Evolutionary conservation across 116 monocot species (phyloP).

Genomic region (Trichopus zeylanicus): DNA sequence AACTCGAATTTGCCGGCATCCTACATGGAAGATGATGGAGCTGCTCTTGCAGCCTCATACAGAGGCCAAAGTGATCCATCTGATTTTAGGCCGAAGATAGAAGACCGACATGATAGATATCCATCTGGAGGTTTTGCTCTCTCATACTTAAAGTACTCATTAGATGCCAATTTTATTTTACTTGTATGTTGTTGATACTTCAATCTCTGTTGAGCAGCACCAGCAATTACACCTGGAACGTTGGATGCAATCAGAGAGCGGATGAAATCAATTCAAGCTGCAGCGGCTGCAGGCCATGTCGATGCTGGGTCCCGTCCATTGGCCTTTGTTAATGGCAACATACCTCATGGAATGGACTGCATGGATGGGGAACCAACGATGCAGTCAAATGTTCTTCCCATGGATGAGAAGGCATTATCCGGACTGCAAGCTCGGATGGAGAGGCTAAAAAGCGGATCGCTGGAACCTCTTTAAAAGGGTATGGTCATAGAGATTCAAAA

Average conservation of each 20-base stretch:
- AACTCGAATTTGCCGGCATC: conserved; percentile 26
- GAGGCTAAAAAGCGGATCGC: conserved; percentile 82
- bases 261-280: conserved; percentile 96
- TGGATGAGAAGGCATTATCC: conserved; percentile 96
- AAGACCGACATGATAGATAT: conserved; percentile 51
- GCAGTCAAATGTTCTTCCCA: conserved; percentile 42
- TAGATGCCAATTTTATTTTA: background rate
- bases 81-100: conserved; percentile 21
- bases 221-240: conserved; percentile 56
- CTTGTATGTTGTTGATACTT: background rate
- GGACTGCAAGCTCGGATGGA: conserved; percentile 98
- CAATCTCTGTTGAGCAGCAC: conserved; percentile 16
- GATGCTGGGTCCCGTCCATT: conserved; percentile 41
- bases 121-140: conserved; percentile 33
- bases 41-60: conserved; percentile 13
- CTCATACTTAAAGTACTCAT: conserved; percentile 4
- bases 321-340: conserved; percentile 37
- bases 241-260: conserved; percentile 89
- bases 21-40: conserved; percentile 35
- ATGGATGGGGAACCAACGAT: conserved; percentile 26
- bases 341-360: conserved; percentile 19
- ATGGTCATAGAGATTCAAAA: background rate
- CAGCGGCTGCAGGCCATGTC: conserved; percentile 54
- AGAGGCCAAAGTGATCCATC: conserved; percentile 28
- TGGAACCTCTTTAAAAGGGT: conserved; percentile 52